These are phyloP conservation scores for Agaricales sp. DNA, from an alignment of 1,284 basidiomycete genomes.

Conservation along the genomic window DNA sequence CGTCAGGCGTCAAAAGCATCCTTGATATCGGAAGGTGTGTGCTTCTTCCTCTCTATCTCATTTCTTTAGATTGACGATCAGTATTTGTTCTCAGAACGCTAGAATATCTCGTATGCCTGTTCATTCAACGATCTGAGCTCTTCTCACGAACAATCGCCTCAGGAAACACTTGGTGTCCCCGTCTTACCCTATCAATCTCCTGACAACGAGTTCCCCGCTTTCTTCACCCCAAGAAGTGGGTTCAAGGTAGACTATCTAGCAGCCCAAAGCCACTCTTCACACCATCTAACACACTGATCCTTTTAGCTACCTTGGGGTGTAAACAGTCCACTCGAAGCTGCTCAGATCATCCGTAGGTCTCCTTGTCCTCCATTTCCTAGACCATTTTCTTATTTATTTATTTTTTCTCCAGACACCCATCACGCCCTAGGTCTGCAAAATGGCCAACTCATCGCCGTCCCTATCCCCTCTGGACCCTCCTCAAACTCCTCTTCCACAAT, in stretches of 20 bases:
- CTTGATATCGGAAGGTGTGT: conserved; percentile 78
- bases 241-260: conserved; percentile 45
- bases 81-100: conserved; percentile 50
- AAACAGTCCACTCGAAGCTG: neutral
- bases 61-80: conserved; percentile 4
- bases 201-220: conserved; percentile 84
- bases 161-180: conserved; percentile 96
- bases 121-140: neutral
- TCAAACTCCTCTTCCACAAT: too few relatives aligned
- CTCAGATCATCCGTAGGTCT: conserved; percentile 50
- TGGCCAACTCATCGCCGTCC: conserved; percentile 80
- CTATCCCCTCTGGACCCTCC: conserved; percentile 57
- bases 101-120: conserved; percentile 71
- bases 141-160: conserved; percentile 6
- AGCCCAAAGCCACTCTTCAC: conserved; percentile 22
- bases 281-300: conserved; percentile 56
- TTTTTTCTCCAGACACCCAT: conserved; percentile 22
- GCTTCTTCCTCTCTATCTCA: neutral
- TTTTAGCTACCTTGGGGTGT: neutral
- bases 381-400: conserved; percentile 7
- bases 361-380: neutral
- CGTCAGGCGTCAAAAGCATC: conserved; percentile 93
- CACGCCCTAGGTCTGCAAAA: conserved; percentile 51
- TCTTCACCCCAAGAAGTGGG: conserved; percentile 83
- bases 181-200: conserved; percentile 69